Conservation (phyloP, 768 basidiomycete species). For the Mycena sanguinolenta region DNA sequence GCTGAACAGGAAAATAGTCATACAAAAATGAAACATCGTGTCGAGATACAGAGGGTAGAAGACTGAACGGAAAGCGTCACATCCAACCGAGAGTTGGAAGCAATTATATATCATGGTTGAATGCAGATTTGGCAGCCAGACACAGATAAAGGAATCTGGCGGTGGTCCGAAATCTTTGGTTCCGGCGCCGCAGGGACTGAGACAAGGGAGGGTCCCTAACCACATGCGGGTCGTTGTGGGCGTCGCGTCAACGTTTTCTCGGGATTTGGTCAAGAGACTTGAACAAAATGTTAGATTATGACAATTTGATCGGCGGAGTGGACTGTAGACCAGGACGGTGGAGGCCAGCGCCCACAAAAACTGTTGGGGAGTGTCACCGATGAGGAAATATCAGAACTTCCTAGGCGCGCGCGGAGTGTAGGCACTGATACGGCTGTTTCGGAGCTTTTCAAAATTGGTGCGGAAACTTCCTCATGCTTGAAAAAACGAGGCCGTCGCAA, state of each 20-base stretch:
- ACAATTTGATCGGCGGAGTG: neutral
- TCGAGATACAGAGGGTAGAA: neutral
- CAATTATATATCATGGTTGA: neutral
- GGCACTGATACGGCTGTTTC: no score
- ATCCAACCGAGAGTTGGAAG: neutral
- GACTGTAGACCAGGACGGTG: neutral
- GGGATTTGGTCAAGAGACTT: neutral
- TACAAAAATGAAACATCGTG: slow-evolving; percentile 8
- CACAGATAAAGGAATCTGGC: neutral
- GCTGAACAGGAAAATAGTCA: slow-evolving; percentile 27
- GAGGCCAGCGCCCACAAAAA: no score
- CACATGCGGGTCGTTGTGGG: neutral
- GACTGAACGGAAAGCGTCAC: neutral
- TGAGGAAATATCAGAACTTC: no score
- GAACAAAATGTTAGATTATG: neutral
- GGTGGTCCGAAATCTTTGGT: slow-evolving; percentile 16
- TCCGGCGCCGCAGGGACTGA: neutral
- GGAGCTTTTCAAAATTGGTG: no score
- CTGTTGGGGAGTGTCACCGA: no score
- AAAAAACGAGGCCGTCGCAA: no score
- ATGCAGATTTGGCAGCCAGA: neutral
- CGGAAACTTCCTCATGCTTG: no score
- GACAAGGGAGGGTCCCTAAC: neutral
- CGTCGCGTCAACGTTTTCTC: neutral
- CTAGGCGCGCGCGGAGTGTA: no score